Conservation (phyloP, 352 stramenopile species). For the Phytophthora cajani region DNA sequence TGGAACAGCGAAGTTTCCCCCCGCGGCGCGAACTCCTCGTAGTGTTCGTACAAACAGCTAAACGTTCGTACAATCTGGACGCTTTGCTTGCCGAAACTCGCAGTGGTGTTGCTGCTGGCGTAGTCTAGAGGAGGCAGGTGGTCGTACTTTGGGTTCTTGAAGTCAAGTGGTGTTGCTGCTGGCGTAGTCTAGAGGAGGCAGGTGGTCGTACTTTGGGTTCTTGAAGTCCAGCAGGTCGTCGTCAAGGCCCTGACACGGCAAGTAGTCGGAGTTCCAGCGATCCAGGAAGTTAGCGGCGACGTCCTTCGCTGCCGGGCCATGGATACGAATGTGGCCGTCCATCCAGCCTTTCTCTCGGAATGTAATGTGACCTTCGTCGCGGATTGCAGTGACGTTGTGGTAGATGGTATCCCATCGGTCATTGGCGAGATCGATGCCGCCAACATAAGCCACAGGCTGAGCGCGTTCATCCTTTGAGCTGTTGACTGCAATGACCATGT, state of each 20-base stretch:
- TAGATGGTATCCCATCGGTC: constrained; percentile 67
- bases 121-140: constrained; percentile 15
- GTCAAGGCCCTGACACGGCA: constrained; percentile 30
- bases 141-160: constrained; percentile 46
- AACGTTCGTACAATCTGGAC: constrained; percentile 57
- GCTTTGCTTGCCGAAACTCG: constrained; percentile 30
- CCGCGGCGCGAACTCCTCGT: constrained; percentile 53
- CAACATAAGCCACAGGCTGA: constrained; percentile 47
- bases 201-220: constrained; percentile 40
- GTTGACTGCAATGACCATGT: constrained; percentile 32
- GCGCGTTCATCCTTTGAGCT: constrained; percentile 7
- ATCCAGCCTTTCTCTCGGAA: constrained; percentile 57
- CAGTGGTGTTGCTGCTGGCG: constrained; percentile 9
- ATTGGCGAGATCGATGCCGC: constrained; percentile 52
- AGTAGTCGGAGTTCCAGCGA: constrained; percentile 53
- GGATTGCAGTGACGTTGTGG: constrained; percentile 53
- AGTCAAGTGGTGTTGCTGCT: constrained; percentile 32
- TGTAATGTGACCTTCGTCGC: constrained; percentile 35
- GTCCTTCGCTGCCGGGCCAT: constrained; percentile 50
- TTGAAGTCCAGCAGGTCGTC: constrained; percentile 50
- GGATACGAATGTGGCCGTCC: constrained; percentile 52
- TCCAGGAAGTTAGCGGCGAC: constrained; percentile 57
- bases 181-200: constrained; percentile 11
- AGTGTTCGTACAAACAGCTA: constrained; percentile 57
- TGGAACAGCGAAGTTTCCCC: constrained; percentile 57